Evolutionary conservation across 352 stramenopile genomes (phyloP).

Genomic region (Phytopythium oedochilum): DNA sequence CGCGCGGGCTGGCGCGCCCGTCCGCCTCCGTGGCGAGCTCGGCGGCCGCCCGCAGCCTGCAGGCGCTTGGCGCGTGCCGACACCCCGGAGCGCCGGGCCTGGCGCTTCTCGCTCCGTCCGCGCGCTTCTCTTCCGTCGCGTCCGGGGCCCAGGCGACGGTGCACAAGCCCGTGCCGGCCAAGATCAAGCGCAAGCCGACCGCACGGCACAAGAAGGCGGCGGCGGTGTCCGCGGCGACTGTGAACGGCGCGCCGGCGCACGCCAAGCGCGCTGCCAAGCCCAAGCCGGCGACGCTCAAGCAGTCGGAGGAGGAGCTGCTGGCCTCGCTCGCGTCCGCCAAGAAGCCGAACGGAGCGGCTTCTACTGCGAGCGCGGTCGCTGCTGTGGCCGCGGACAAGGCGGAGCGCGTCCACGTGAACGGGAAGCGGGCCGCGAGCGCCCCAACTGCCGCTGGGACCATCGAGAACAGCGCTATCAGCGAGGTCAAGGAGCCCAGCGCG

Average conservation of each 20-base stretch:
- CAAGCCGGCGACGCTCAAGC: conserved; percentile 21
- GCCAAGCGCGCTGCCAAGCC: neutral
- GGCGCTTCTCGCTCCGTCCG: neutral
- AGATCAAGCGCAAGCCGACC: conserved; percentile 27
- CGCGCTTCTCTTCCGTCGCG: neutral
- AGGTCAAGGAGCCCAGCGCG: neutral
- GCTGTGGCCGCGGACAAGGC: neutral
- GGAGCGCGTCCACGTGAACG: neutral
- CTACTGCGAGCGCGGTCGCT: conserved; percentile 1
- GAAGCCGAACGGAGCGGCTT: conserved; percentile 8
- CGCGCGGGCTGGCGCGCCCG: neutral
- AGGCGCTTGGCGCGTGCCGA: neutral
- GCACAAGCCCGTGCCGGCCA: conserved; percentile 18
- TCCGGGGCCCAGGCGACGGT: neutral
- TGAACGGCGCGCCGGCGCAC: conserved; percentile 9
- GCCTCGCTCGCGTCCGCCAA: conserved; percentile 9
- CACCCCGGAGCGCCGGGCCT: neutral
- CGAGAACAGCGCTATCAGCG: neutral
- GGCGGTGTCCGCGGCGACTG: neutral
- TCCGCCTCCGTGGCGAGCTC: neutral
- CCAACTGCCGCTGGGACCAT: neutral
- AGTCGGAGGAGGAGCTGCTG: conserved; percentile 34
- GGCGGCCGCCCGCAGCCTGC: neutral
- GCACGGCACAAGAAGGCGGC: conserved; percentile 20
- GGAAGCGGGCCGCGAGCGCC: conserved; percentile 11